phyloP scores from a whole-genome alignment of 1,284 basidiomycete species.

The Tylopilus sp. region DNA sequence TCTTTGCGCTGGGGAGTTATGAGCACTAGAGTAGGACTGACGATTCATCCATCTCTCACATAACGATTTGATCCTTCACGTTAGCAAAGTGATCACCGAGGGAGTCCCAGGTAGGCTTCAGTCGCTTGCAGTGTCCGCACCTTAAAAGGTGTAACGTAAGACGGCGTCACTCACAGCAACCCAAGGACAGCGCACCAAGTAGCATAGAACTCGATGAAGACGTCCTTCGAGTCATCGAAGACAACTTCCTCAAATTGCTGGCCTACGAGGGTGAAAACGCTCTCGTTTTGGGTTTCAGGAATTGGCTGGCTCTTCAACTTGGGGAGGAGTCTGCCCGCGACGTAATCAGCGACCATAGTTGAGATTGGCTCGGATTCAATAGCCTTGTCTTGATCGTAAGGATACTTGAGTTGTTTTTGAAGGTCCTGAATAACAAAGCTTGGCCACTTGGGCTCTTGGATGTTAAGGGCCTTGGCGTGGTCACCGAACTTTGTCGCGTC shows the following conservation, averaged over 20 bases:
- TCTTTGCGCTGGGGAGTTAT: constrained; percentile 71
- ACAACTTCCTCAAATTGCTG: constrained; percentile 87
- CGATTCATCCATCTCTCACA: constrained; percentile 50
- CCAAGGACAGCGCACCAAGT: constrained; percentile 66
- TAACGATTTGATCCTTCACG: constrained; percentile 74
- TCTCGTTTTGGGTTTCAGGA: constrained; percentile 78
- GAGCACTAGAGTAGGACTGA: constrained; percentile 1
- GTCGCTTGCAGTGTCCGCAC: constrained; percentile 94
- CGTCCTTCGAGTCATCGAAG: constrained; percentile 86
- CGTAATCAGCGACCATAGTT: constrained; percentile 62
- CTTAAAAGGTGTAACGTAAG: constrained; percentile 37
- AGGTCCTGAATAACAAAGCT: constrained; percentile 92
- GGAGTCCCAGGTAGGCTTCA: constrained; percentile 91
- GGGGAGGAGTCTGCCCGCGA: constrained; percentile 72
- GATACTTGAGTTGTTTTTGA: constrained; percentile 82
- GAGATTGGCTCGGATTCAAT: constrained; percentile 54
- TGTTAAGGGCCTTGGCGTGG: constrained; percentile 93
- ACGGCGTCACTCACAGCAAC: not conserved
- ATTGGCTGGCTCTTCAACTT: constrained; percentile 89
- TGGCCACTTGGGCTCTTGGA: constrained; percentile 83
- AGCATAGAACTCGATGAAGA: constrained; percentile 96
- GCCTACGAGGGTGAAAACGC: constrained; percentile 82
- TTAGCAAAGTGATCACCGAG: constrained; percentile 82
- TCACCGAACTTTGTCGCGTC: constrained; percentile 93
- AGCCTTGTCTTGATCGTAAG: constrained; percentile 67